Evolutionary conservation across 2,329 filamentous ascomycete species (phyloP), one percentile per base, ranked within the genome.

Genomic region (Drechslerella dactyloides): DNA sequence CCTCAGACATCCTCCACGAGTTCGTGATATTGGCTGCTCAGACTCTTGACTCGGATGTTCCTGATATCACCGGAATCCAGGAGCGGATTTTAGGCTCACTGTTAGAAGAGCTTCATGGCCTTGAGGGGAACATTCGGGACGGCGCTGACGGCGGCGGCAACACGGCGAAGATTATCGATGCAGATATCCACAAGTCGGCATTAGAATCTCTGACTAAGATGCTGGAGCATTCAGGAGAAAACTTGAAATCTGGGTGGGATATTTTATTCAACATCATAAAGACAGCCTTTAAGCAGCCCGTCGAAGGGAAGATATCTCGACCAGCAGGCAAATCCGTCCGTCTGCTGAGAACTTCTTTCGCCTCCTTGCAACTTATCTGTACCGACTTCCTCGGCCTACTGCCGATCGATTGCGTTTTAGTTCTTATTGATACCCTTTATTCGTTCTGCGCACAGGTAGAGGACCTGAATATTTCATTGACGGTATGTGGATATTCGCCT

Each of bases 391-490:
- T 99, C 35, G 84, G 87, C 13, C 87, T 90, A 5, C 84, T 88
- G 64, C 90, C 86, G 51, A 87, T 86, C 78, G 85, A 83, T 55
- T 97, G 85, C 81, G 90, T 89, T 79, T 84, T 88, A 69, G 86
- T 88, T 68, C 84, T 99, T 15, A 87, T 97, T 73, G 90, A 96
- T 80, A 91, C 93, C 10, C 85, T 99, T 21, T 91, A 91, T 77
- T 89, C 89, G 74, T 99, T 97, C 79, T 92, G 91, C 76, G 89
- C 88, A 0, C 94, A 99, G 79, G 85, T 89, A 74, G 90, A 96
- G 75, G 94, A 99, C 77, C 84, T 99, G 40, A 99, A 99, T 76
- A 96, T 97, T 77, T 93, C 93, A 0, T 83, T 99, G 24, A 97
- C 94, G 35, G 89, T 90, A 82, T 80, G 48, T 2, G 1, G 17